Base-by-base conservation (phyloP, 345 rosid genomes). In the Zanthoxylum bungeanum region DNA sequence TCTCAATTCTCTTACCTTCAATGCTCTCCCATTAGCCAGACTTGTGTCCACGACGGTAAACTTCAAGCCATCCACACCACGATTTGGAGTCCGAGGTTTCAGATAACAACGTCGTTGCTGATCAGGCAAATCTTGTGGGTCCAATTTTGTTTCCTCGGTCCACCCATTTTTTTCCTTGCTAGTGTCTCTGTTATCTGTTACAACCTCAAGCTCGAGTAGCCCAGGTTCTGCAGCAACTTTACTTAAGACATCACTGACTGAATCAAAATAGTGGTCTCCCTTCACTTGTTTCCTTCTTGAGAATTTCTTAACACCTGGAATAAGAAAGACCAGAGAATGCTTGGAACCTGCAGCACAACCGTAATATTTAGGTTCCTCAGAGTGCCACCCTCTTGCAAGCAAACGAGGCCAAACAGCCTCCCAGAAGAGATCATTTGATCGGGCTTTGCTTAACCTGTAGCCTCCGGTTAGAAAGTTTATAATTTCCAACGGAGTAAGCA, bases 381-480 rank as follows among this genome's bases (percentile, higher is more conserved):
- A 93, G 71, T 87, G 97, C 98, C 98, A 93, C 37, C 97, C 98
- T 73, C 89, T 83, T 60, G 93, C 97, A 73, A 93, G 79, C 60
- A 93, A 76, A 49, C 95, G 93, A 33, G 97, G 98, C 98, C 97
- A 93, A 42, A 90, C 97, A 68, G 97, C 98, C 81, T 93, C 98
- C 98, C 95, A 93, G 78, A 93, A 90, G 71, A 93, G 88, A 79
- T 90, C 93, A 70, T 78, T 81, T 50, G 94, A 89, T 68, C 90
- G 69, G 12, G 91, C 89, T 82, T 93, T 93, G 79, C 98, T 89
- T 75, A 93, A 77, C 74, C 97, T 84, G 71, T 78, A 82, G 62
- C 81, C 84, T 59, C 98, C 97, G 0, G 89, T 90, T 62, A 90
- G 82, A 69, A 85, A 86, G 46, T 82, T 80, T 75, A 89, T 80